A percentile compares a stretch with the other conserved stretches of the same genome.
Conservation (phyloP, 1,284 basidiomycete species). For the Boletus sp. region DNA sequence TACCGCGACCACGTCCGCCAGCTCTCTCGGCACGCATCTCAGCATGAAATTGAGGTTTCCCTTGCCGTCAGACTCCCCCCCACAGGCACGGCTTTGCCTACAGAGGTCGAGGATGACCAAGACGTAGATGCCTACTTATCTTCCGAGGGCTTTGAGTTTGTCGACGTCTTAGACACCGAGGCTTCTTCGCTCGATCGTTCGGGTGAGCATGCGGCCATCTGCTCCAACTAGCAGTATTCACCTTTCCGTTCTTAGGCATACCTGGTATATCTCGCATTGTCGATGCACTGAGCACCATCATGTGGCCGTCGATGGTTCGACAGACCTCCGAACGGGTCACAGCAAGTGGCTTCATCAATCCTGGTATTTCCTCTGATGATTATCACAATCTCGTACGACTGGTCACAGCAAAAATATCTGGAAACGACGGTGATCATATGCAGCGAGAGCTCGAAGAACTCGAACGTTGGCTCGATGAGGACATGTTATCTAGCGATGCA, state of each 20-base stretch:
- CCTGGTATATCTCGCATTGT: conserved; percentile 63
- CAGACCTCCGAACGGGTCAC: conserved; percentile 8
- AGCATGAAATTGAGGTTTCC: conserved; percentile 61
- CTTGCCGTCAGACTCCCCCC: conserved; percentile 56
- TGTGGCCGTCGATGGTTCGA: conserved; percentile 73
- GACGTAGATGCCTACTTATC: conserved; percentile 63
- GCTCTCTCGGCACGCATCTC: conserved; percentile 44
- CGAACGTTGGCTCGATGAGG: conserved; percentile 59
- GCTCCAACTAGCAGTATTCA: background rate
- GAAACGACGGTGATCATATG: conserved; percentile 32
- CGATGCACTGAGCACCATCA: conserved; percentile 76
- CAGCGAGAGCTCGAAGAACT: conserved; percentile 54
- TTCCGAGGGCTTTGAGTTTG: conserved; percentile 68
- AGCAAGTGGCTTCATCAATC: background rate
- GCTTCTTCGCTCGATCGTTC: conserved; percentile 13
- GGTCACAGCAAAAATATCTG: conserved; percentile 21
- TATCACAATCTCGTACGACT: conserved; percentile 23
- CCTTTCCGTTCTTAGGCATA: conserved; percentile 39
- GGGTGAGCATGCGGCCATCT: conserved; percentile 15
- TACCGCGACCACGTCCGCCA: conserved; percentile 50
- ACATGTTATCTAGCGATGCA: conserved; percentile 21
- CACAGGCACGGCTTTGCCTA: conserved; percentile 4
- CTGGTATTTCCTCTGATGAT: conserved; percentile 13
- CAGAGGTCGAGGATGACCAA: conserved; percentile 34
- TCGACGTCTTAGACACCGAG: conserved; percentile 39